phyloP scores from a whole-genome alignment of 768 basidiomycete species.

The Lentinula boryana region DNA sequence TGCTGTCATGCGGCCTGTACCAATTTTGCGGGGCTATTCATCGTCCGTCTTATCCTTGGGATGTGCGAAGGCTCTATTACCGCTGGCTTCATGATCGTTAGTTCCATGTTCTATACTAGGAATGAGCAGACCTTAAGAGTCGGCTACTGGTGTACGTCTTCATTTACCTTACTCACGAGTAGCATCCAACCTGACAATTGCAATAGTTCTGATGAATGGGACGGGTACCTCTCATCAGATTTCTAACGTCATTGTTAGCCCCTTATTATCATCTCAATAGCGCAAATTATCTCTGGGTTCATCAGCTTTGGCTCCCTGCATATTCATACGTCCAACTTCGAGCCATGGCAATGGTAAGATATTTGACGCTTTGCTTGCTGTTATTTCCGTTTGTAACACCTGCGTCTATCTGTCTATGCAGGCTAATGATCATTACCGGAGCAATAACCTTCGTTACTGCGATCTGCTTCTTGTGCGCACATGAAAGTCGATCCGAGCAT shows the following conservation, averaged over 20 bases:
- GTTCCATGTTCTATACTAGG: slow-evolving; percentile 73
- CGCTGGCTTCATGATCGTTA: slow-evolving; percentile 73
- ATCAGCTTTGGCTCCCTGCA: slow-evolving; percentile 53
- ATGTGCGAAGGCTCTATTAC: slow-evolving; percentile 71
- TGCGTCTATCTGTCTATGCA: slow-evolving; percentile 7
- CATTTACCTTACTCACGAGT: slow-evolving; percentile 38
- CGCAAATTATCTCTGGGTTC: slow-evolving; percentile 65
- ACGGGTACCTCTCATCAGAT: slow-evolving; percentile 34
- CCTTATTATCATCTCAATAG: slow-evolving; percentile 23
- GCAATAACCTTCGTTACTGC: slow-evolving; percentile 48
- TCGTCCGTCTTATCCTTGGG: slow-evolving; percentile 59
- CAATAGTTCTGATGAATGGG: slow-evolving; percentile 67
- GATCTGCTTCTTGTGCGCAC: slow-evolving; percentile 46
- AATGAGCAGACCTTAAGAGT: slow-evolving; percentile 63
- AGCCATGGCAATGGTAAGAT: slow-evolving; percentile 51
- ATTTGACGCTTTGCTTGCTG: not conserved
- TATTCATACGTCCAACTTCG: slow-evolving; percentile 34
- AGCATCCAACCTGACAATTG: not conserved
- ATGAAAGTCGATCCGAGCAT: not conserved
- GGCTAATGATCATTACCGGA: slow-evolving; percentile 73
- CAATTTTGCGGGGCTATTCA: slow-evolving; percentile 60
- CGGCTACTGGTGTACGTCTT: slow-evolving; percentile 68
- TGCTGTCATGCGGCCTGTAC: slow-evolving; percentile 64
- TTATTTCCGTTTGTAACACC: not conserved
- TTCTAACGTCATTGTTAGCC: not conserved